These are phyloP conservation scores for Magnolia sinica DNA, from an alignment of 164 flowering plant species.

Conservation along the genomic window DNA sequence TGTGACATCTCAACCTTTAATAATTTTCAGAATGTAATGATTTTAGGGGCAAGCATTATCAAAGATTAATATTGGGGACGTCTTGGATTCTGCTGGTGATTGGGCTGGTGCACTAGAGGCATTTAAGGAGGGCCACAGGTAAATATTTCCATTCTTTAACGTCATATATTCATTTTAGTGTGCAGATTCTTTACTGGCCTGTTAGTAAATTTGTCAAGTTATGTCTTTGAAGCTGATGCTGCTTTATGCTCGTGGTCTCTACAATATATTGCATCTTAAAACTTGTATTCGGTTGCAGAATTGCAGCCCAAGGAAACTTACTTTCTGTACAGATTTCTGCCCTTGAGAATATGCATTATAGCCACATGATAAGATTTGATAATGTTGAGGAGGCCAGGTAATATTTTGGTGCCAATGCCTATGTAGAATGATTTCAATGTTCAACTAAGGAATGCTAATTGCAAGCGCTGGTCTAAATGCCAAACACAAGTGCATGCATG, in stretches of 20 bases:
- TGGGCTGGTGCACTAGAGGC: slow-evolving; percentile 72
- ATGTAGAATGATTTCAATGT: background rate
- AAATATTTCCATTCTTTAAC: slow-evolving; percentile 6
- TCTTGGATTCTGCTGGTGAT: slow-evolving; percentile 69
- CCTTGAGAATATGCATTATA: slow-evolving; percentile 92
- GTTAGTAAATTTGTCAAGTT: background rate
- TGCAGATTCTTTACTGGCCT: background rate
- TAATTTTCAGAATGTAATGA: slow-evolving; percentile 5
- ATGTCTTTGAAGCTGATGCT: background rate
- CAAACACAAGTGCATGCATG: background rate
- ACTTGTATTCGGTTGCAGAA: slow-evolving; percentile 39
- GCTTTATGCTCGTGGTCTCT: background rate
- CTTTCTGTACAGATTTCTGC: slow-evolving; percentile 69
- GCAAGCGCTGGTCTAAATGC: background rate
- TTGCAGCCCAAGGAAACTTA: slow-evolving; percentile 69
- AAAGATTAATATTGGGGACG: slow-evolving; percentile 75
- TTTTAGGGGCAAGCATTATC: slow-evolving; percentile 88
- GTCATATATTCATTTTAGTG: background rate
- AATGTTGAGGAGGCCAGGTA: slow-evolving; percentile 85
- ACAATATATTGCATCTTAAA: background rate
- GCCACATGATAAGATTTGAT: slow-evolving; percentile 92
- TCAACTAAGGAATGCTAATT: background rate
- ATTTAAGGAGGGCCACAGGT: slow-evolving; percentile 85
- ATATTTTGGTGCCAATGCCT: slow-evolving; percentile 3
- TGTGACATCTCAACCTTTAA: background rate